Base-by-base conservation (phyloP, 139 green algal species). In the Dunaliella sp. region DNA sequence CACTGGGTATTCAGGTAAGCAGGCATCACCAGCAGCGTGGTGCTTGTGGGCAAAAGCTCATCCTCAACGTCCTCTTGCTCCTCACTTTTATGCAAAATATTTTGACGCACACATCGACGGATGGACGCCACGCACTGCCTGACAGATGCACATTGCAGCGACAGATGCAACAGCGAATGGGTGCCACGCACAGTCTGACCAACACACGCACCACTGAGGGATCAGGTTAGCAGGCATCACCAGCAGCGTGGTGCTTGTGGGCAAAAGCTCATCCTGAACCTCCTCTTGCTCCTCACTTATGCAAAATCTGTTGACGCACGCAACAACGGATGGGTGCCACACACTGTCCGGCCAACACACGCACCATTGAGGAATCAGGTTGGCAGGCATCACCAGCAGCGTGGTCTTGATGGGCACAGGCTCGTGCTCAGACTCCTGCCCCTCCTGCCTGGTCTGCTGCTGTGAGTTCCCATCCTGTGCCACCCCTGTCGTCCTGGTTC, bases 161-260 rank as follows among this genome's bases (percentile, higher is more conserved):
- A n/a, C n/a, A n/a, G n/a, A n/a, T n/a, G n/a, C n/a, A n/a, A n/a
- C n/a, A n/a, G n/a, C n/a, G n/a, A n/a, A n/a, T n/a, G n/a, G n/a
- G n/a, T n/a, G n/a, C n/a, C 74, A 37, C n/a, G 24, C 31, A 80
- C 74, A 80, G 12, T 26, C 48, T 26, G 7, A 65, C 48, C 7
- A 7, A 65, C 48, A 65, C 48, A 65, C 48, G 16, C 48, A 65
- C 48, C 86, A 89, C 38, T 89, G 86, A 16, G 37, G 36, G 33
- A 83, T 85, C 75, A 94, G 84, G 81, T 90, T 94, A 33, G 80
- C 65, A 0, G 92, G 92, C 79, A 87, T 86, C 33, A 95, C 89
- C 31, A 94, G 72, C n/a, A 95, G 88, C 32, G 90, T 92, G 75
- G 87, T 89, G 48, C 90, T 90, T 73, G 95, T 91, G 80, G 91